Evolutionary conservation across 768 basidiomycete species (phyloP).

Genomic region (Ramaria sp.): DNA sequence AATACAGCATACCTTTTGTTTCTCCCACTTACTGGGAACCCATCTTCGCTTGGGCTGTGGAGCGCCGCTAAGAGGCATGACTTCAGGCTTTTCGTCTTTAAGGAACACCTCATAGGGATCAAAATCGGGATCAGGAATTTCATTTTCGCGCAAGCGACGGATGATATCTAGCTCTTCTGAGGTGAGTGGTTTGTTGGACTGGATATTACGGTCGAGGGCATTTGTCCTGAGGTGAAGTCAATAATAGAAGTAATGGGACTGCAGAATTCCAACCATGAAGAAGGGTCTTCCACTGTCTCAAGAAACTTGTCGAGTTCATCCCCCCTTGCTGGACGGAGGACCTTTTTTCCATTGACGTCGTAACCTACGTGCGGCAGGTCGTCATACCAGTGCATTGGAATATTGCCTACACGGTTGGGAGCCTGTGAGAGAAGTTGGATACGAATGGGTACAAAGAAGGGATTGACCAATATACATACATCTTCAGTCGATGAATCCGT

Average conservation of each 20-base stretch:
- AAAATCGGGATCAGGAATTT: constrained; percentile 84
- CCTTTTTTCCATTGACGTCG: constrained; percentile 86
- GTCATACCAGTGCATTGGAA: constrained; percentile 99
- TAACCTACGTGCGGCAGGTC: constrained; percentile 99
- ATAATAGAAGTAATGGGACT: neutral
- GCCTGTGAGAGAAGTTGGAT: constrained; percentile 34
- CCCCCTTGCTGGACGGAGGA: constrained; percentile 87
- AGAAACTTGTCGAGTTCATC: constrained; percentile 98
- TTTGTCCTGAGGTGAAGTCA: constrained; percentile 51
- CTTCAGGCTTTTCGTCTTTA: constrained; percentile 86
- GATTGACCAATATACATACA: constrained; percentile 34
- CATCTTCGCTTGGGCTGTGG: constrained; percentile 96
- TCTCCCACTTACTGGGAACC: constrained; percentile 99
- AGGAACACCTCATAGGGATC: constrained; percentile 96
- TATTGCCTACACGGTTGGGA: constrained; percentile 89
- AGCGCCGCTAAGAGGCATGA: constrained; percentile 84
- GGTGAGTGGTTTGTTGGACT: constrained; percentile 77
- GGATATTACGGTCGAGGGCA: constrained; percentile 82
- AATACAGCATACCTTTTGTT: constrained; percentile 70
- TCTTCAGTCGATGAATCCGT: constrained; percentile 90
- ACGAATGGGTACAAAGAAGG: constrained; percentile 8
- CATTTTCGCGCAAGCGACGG: constrained; percentile 75
- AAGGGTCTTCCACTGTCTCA: constrained; percentile 83
- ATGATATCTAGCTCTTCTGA: constrained; percentile 93
- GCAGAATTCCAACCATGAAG: constrained; percentile 55